Evolutionary conservation across 305 asterid species (phyloP), one percentile per base, ranked within the genome.

Genomic region (Fraxinus platypoda): DNA sequence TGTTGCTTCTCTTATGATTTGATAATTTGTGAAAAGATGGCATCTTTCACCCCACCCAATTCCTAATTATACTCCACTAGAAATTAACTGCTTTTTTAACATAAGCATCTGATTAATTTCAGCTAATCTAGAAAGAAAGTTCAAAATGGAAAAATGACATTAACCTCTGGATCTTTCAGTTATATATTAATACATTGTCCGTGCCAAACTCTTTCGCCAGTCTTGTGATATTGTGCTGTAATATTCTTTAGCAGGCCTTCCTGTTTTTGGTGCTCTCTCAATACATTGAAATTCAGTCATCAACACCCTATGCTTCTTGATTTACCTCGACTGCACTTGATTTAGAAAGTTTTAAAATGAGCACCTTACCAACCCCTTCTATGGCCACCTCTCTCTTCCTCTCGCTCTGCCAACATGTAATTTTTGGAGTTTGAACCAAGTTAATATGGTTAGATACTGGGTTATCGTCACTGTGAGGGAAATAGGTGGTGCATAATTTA

Each of bases 291-390:
- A 74, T 72, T 74, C 15, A 21, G 12, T 41, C 17, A 5, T 64
- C 62, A 41, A 38, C 35, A 33, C 19, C 33, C 25, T 11, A 75
- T 75, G 78, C 78, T 82, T 68, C n/a, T 34, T 75, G 54, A 35
- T 59, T 59, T 59, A n/a, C 70, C 70, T 59, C 0, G 30, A 59
- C 13, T 21, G 13, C 30, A 59, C 30, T 6, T 21, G 9, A 59
- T 12, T 19, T 19, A 2, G 30, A 5, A 21, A 19, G 15, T 21
- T 59, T 21, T 19, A 59, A 59, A 59, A 21, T 59, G 70, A 7
- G 30, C 30, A 59, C 5, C 8, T 2, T 17, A n/a, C 23, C 64
- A 52, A 17, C 23, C 64, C 57, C 59, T 49, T 17, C 59, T 3
- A 49, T 3, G 19, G 59, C 21, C 59, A 49, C 59, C 59, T 4